These are phyloP conservation scores for Nissolia schottii DNA, from an alignment of 306 rosid species.

Conservation along the genomic window DNA sequence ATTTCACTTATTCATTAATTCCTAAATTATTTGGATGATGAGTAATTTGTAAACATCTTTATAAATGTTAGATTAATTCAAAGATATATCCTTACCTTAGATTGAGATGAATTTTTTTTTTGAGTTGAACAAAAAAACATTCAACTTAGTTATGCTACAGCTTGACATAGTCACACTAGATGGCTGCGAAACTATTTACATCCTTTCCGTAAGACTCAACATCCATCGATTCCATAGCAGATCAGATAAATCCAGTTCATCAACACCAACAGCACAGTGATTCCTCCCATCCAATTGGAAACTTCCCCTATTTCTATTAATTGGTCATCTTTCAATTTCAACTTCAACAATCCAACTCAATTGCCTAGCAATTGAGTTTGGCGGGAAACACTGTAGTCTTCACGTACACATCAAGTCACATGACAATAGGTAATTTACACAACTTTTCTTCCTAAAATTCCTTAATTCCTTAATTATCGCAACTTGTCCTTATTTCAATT, in stretches of 20 bases:
- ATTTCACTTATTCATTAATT: too few relatives aligned
- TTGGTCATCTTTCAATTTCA: not conserved
- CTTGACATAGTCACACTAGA: not conserved
- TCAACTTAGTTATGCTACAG: not conserved
- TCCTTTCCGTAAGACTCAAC: not conserved
- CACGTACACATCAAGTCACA: constrained; percentile 10
- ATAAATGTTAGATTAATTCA: too few relatives aligned
- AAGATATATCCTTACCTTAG: too few relatives aligned
- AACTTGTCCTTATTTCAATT: not conserved
- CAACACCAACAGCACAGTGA: not conserved
- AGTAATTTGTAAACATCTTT: too few relatives aligned
- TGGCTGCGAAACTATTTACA: not conserved
- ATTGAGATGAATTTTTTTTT: too few relatives aligned
- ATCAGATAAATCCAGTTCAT: not conserved
- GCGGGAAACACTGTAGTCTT: not conserved
- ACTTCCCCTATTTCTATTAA: not conserved
- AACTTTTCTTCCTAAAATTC: not conserved
- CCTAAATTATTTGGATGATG: too few relatives aligned
- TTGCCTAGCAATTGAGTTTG: not conserved
- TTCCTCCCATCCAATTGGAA: not conserved
- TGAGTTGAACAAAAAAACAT: too few relatives aligned
- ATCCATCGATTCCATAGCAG: not conserved
- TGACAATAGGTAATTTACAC: not conserved
- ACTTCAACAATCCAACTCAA: not conserved
- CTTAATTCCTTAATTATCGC: constrained; percentile 39